These are phyloP conservation scores for Colletotrichum gigasporum DNA, from an alignment of 2,329 filamentous ascomycete genomes.

Conservation along the genomic window DNA sequence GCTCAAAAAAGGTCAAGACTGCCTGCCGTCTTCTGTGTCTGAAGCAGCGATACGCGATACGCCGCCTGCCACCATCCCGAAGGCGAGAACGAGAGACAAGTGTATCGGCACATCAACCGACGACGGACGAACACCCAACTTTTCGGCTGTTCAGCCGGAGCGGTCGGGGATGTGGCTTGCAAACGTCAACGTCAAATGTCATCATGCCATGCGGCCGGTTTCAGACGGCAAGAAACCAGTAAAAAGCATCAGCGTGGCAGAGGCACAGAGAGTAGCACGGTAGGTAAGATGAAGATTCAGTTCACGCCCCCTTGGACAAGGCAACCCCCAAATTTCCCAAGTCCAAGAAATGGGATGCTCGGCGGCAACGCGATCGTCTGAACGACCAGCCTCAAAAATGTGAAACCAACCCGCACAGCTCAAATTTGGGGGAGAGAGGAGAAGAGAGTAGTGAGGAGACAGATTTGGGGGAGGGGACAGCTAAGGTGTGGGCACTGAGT, in stretches of 20 bases:
- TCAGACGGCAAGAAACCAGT: not conserved
- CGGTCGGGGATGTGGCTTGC: not conserved
- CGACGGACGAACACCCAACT: not conserved
- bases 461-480: not conserved
- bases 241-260: not conserved
- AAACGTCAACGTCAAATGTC: conserved; percentile 6
- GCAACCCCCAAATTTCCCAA: conserved; percentile 20
- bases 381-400: conserved; percentile 4
- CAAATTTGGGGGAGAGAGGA: conserved; percentile 5
- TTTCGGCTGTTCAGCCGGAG: not conserved
- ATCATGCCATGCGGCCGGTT: conserved; percentile 16
- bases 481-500: not conserved
- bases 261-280: not conserved
- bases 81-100: not conserved
- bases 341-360: conserved; percentile 16
- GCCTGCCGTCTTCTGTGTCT: too few relatives aligned
- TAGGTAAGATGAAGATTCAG: not conserved
- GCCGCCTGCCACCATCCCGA: not conserved
- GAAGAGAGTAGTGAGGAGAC: not conserved
- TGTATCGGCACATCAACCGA: conserved; percentile 3
- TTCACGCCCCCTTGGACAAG: not conserved
- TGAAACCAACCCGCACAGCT: conserved; percentile 10
- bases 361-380: conserved; percentile 18
- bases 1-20: not conserved
- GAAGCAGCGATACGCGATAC: not conserved